These are phyloP conservation scores for Fragosphaeria purpurea DNA, from an alignment of 2,329 filamentous ascomycete species.

Conservation along the genomic window DNA sequence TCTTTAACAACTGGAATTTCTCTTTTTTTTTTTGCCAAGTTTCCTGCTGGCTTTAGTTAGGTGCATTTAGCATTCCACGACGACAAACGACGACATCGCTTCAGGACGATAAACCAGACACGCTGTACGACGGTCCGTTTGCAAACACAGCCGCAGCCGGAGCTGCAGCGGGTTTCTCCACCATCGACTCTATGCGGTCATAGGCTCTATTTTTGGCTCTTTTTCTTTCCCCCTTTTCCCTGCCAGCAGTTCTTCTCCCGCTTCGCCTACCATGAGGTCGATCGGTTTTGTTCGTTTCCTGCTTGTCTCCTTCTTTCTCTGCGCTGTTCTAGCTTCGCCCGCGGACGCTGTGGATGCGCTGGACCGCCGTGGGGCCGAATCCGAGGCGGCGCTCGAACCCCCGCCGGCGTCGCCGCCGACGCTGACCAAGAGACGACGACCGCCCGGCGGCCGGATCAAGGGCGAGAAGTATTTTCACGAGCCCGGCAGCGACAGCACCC, in stretches of 20 bases:
- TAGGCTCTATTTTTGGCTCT: not conserved
- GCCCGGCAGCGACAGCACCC: slow-evolving; percentile 46
- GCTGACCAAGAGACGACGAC: slow-evolving; percentile 1
- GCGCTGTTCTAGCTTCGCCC: not conserved
- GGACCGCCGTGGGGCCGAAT: not conserved
- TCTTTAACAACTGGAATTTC: no score
- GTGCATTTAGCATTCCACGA: no score
- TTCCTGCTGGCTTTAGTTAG: no score
- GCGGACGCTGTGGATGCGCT: not conserved
- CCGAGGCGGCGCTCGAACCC: not conserved
- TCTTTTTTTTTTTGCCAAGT: no score
- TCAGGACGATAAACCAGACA: no score
- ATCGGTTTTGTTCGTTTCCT: slow-evolving; percentile 2
- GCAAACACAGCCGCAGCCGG: no score
- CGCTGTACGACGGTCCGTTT: no score
- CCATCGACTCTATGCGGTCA: no score
- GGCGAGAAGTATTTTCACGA: slow-evolving; percentile 55
- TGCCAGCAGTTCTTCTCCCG: not conserved
- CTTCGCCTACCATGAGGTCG: slow-evolving; percentile 1
- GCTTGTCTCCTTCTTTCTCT: slow-evolving; percentile 3
- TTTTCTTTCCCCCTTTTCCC: not conserved
- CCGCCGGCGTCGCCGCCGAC: slow-evolving; percentile 1
- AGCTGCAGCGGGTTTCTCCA: not conserved
- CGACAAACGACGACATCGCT: no score
- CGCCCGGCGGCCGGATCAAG: not conserved